Evolutionary conservation across 768 basidiomycete genomes (phyloP), one percentile per base, ranked within the genome.

Genomic region (Tricholoma bakamatsutake): DNA sequence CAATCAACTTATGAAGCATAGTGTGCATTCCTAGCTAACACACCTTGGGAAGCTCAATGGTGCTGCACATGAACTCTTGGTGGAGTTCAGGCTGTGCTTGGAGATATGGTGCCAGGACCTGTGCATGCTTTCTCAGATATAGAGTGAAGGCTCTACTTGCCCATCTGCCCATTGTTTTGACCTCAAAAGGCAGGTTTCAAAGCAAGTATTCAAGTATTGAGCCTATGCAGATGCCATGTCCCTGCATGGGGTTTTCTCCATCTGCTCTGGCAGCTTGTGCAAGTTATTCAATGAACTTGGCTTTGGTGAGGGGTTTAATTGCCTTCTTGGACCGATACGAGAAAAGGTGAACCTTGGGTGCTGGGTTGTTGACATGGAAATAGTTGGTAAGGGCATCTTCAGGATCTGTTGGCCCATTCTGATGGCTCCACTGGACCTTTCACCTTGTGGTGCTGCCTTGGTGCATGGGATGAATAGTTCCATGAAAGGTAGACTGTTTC

Each of bases 101-200:
- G n/a, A 56, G 57, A 54, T 62, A 56, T 24, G 53, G 61, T 18
- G 62, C 59, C 15, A 63, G 43, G 18, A 63, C 55, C 18, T 60
- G 52, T 3, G 57, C 59, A 39, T 63, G 62, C 10, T 54, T 52
- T 8, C 57, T 49, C 11, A 60, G 49, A 53, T 63, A 63, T 0
- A 17, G 30, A 13, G n/a, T 21, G 45, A 60, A 63, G 2, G 56
- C 58, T 21, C 76, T 63, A 45, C 72, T 71, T 0, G 59, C 56
- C 76, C 75, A 78, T 0, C 67, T 46, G 0, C 74, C 72, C 21
- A 64, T 75, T 0, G 62, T 59, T 49, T 73, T 73, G 24, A 74
- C 68, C 5, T 76, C 69, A 34, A 77, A 71, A 5, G 72, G 68
- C 0, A 70, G 52, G 1, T 71, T 71, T 9, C 65, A 60, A 5